These are phyloP conservation scores for Pseudogymnoascus sp. DNA, from an alignment of 2,329 filamentous ascomycete genomes.

Conservation along the genomic window DNA sequence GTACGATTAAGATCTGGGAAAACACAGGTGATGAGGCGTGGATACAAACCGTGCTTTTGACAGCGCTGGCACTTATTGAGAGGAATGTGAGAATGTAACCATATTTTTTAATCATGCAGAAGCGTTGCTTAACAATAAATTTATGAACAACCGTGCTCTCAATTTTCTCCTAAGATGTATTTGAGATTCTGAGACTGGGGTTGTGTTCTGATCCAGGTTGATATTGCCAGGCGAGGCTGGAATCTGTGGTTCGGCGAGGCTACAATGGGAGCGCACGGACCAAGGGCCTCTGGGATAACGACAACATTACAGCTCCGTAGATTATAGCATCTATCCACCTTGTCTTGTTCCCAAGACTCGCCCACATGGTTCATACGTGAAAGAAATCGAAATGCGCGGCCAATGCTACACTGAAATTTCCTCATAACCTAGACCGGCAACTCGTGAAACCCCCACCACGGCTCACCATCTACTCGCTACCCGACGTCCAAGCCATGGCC, in stretches of 20 bases:
- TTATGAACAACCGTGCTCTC: background rate
- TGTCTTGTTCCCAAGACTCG: background rate
- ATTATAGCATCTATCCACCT: background rate
- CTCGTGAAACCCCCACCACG: background rate
- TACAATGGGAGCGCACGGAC: background rate
- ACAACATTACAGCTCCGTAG: background rate
- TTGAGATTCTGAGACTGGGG: background rate
- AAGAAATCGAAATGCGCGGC: background rate
- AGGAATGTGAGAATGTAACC: background rate
- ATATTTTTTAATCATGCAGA: background rate
- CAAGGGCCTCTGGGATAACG: background rate
- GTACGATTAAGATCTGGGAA: background rate
- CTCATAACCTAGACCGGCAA: background rate
- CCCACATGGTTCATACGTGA: conserved; percentile 2
- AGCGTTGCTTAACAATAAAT: background rate
- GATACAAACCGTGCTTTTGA: background rate
- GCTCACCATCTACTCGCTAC: background rate
- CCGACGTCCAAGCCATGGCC: conserved; percentile 15
- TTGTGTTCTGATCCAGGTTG: background rate
- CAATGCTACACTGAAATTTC: background rate
- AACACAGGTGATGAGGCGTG: background rate
- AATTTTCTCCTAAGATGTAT: background rate
- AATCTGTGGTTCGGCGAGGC: background rate
- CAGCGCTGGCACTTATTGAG: background rate
- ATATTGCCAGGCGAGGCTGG: background rate